These are phyloP conservation scores for Ophiocordyceps camponoti-floridani DNA, from an alignment of 2,329 filamentous ascomycete genomes.

Conservation along the genomic window DNA sequence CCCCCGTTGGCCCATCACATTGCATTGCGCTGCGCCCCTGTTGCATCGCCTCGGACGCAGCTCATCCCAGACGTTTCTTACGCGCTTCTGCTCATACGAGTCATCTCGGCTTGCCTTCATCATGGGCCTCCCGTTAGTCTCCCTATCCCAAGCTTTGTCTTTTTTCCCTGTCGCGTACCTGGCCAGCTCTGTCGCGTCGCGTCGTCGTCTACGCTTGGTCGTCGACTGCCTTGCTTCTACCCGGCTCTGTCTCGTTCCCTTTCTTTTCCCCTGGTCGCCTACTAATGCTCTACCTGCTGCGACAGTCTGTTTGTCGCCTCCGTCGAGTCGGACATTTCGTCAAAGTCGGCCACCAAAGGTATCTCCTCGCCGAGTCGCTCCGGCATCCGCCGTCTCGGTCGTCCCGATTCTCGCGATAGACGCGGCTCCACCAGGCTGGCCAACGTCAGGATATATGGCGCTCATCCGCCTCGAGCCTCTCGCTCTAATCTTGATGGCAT, in stretches of 20 bases:
- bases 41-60: too few relatives aligned
- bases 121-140: conserved; percentile 31
- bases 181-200: background rate
- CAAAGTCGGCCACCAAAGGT: conserved; percentile 15
- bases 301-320: conserved; percentile 27
- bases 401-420: conserved; percentile 14
- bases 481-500: conserved; percentile 4
- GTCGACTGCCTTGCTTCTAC: too few relatives aligned
- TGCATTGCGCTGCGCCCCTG: background rate
- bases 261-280: background rate
- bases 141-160: conserved; percentile 2
- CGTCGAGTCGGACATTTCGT: conserved; percentile 22
- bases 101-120: conserved; percentile 1
- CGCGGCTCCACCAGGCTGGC: conserved; percentile 7
- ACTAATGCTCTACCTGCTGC: conserved; percentile 5
- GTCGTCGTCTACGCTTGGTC: too few relatives aligned
- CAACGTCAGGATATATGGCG: conserved; percentile 10
- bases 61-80: background rate
- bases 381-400: conserved; percentile 20
- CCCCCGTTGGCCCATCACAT: background rate
- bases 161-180: background rate
- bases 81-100: background rate
- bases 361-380: conserved; percentile 17
- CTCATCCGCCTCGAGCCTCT: conserved; percentile 8
- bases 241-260: background rate